Base-by-base conservation (phyloP, 306 rosid genomes). In the Quercus gilva region DNA sequence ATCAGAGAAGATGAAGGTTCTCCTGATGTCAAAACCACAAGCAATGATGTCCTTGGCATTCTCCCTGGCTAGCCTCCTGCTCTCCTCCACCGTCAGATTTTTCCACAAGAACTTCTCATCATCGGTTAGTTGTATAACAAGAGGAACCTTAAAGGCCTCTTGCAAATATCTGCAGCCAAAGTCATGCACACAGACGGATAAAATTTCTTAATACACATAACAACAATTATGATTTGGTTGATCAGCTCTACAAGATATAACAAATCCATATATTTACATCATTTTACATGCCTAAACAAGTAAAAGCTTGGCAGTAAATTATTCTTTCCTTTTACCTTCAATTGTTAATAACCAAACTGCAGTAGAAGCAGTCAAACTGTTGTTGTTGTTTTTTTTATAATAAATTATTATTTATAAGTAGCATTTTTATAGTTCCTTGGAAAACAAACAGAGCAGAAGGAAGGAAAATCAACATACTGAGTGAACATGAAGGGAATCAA, bases 71-170 rank as follows among this genome's bases (percentile, higher is more conserved):
- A 95, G 97, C 72, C 99, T 91, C 73, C 82, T 89, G 84, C 90
- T 64, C 78, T 92, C 99, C 81, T 95, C 98, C 19, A 91, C 77
- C 1, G 93, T 83, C 37, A 92, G 88, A 85, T 89, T 87, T 78
- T 93, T 92, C 99, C 99, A 95, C 80, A 92, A 88, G 78, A 91
- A 92, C 78, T 92, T 92, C 91, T 95, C 99, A 76, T 95, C 98
- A 14, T 95, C 99, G 20, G 99, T 95, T 55, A 95, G 94, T 79
- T 95, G 98, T 81, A 95, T 91, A 67, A 95, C 96, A 23, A 95
- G 87, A 77, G 98, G 98, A 86, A 95, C 99, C 91, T 91, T 95
- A 81, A 95, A 95, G 20, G 90, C 94, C 63, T 95, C 98, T 86
- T 95, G 99, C 97, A 92, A 80, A 87, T 95, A 95, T 86, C 99